Evolutionary conservation across 768 basidiomycete genomes (phyloP).

Genomic region (Kockovaella imperatae): DNA sequence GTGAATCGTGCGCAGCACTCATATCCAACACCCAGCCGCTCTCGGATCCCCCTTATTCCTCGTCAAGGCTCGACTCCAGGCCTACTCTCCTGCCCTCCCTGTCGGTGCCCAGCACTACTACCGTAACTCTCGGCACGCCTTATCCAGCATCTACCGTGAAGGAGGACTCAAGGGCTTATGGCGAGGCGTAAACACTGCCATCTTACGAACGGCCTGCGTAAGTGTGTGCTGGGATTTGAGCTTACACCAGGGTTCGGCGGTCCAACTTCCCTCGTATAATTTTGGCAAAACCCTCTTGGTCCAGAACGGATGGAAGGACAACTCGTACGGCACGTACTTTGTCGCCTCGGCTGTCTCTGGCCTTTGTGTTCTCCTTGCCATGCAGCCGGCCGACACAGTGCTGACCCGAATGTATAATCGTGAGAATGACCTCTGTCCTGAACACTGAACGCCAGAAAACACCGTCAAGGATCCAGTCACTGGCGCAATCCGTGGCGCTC

Average conservation of each 20-base stretch:
- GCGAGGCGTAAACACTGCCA: constrained; percentile 87
- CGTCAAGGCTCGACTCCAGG: constrained; percentile 98
- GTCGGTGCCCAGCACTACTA: constrained; percentile 93
- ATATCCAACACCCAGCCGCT: constrained; percentile 20
- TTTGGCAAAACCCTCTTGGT: constrained; percentile 78
- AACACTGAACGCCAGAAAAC: constrained; percentile 24
- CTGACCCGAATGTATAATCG: constrained; percentile 92
- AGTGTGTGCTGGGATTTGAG: constrained; percentile 3
- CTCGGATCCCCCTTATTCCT: constrained; percentile 55
- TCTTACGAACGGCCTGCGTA: constrained; percentile 85
- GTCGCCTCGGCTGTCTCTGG: constrained; percentile 84
- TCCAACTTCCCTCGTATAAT: constrained; percentile 93
- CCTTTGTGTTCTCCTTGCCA: constrained; percentile 81
- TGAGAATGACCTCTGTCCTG: constrained; percentile 7
- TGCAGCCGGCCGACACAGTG: constrained; percentile 49
- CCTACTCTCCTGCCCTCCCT: constrained; percentile 87
- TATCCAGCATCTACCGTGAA: constrained; percentile 65
- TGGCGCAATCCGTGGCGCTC: constrained; percentile 52
- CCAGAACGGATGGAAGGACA: constrained; percentile 59
- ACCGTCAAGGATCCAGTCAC: constrained; percentile 43
- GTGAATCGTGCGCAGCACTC: constrained; percentile 12
- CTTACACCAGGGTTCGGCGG: constrained; percentile 48
- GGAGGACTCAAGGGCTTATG: constrained; percentile 74
- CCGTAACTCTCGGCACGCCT: constrained; percentile 70
- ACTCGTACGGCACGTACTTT: constrained; percentile 80